phyloP scores from a whole-genome alignment of 345 rosid genomes.

The Ceriops decandra region DNA sequence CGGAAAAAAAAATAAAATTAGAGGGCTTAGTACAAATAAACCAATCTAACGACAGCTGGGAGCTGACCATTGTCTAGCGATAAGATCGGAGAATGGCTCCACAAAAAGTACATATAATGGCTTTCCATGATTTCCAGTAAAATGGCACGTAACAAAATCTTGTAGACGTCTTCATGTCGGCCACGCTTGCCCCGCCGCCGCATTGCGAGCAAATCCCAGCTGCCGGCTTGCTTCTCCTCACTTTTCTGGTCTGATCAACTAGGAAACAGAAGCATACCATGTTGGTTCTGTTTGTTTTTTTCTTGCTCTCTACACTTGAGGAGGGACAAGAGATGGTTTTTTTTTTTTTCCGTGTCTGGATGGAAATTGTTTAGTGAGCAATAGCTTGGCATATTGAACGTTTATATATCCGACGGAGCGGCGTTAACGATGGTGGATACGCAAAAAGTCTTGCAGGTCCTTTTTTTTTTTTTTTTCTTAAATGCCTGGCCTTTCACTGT shows the following conservation, averaged over 20 bases:
- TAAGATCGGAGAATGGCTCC: constrained; percentile 85
- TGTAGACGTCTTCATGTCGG: constrained; percentile 85
- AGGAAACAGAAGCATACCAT: constrained; percentile 87
- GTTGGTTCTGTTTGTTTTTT: neutral
- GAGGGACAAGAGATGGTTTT: too few species aligned
- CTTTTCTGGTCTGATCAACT: constrained; percentile 75
- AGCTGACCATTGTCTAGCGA: constrained; percentile 15
- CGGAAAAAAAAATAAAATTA: too few species aligned
- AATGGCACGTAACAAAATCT: constrained; percentile 80
- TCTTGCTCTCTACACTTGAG: neutral
- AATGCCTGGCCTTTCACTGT: neutral
- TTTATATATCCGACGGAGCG: neutral
- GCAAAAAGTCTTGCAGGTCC: neutral
- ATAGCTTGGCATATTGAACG: too few species aligned
- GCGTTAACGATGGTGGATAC: constrained; percentile 11
- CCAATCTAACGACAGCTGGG: too few species aligned
- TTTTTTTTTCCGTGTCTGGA: too few species aligned
- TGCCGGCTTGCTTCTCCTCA: constrained; percentile 74
- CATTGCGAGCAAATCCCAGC: constrained; percentile 88
- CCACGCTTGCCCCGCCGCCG: constrained; percentile 93
- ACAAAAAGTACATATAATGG: constrained; percentile 76
- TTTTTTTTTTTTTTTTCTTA: neutral
- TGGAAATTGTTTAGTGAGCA: neutral
- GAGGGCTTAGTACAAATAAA: too few species aligned
- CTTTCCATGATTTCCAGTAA: constrained; percentile 84